Conservation (phyloP, 2,329 filamentous ascomycete genomes). For the Cadophora luteo-olivacea region DNA sequence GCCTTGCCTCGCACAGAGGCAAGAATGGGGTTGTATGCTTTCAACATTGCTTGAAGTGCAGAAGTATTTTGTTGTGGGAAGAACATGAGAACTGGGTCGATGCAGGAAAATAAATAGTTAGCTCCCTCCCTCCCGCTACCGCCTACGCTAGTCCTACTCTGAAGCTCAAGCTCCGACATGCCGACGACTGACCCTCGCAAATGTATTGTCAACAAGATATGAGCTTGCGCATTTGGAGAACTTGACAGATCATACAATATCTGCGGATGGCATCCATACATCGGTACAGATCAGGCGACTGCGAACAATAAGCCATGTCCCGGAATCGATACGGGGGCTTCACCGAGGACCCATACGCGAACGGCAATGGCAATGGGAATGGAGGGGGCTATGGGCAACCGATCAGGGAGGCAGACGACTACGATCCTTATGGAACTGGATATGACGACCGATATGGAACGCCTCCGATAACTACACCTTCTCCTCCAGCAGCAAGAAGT, state of each 20-base stretch:
- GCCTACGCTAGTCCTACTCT: background rate
- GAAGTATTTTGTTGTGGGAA: background rate
- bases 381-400: constrained; percentile 36
- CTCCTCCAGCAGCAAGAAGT: constrained; percentile 34
- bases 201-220: background rate
- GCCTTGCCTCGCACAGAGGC: background rate
- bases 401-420: constrained; percentile 39
- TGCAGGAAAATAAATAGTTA: background rate
- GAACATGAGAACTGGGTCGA: background rate
- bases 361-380: constrained; percentile 38
- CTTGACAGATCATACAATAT: background rate
- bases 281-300: constrained; percentile 32
- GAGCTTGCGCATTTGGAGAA: background rate
- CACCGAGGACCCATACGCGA: constrained; percentile 42
- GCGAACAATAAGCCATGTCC: constrained; percentile 40
- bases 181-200: background rate
- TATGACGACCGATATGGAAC: constrained; percentile 42
- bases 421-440: constrained; percentile 42
- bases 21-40: constrained; percentile 17
- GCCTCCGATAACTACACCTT: constrained; percentile 34
- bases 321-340: constrained; percentile 43
- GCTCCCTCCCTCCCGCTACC: constrained; percentile 23
- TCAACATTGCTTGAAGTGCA: constrained; percentile 12
- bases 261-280: constrained; percentile 35
- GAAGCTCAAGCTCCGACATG: constrained; percentile 11